A percentile compares a stretch with the other conserved stretches of the same genome.
These are phyloP conservation scores for Bisporella sp. DNA, from an alignment of 2,329 filamentous ascomycete species.

Conservation along the genomic window DNA sequence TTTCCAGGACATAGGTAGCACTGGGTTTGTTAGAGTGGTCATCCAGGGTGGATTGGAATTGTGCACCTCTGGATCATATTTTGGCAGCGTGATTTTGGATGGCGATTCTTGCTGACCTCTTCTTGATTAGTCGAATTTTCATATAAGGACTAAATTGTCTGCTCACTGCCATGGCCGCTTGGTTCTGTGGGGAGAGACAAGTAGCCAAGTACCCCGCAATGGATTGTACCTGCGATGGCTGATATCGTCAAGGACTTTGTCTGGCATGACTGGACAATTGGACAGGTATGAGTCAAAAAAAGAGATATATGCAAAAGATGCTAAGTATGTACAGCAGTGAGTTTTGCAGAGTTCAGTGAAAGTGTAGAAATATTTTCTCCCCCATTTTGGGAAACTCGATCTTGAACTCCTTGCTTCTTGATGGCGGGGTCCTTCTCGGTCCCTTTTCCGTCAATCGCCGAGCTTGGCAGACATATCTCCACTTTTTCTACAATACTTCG, in stretches of 20 bases:
- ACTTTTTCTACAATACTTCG: too few relatives aligned
- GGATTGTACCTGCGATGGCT: conserved; percentile 93
- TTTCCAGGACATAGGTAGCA: conserved; percentile 96
- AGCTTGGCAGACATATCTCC: too few relatives aligned
- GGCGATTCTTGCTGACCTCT: conserved; percentile 74
- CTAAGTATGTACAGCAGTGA: too few relatives aligned
- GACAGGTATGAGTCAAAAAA: too few relatives aligned
- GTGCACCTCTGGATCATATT: conserved; percentile 68
- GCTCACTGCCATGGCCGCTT: conserved; percentile 97
- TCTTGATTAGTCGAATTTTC: background rate
- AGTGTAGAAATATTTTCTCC: too few relatives aligned
- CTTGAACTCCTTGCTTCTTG: too few relatives aligned
- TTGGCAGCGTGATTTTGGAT: conserved; percentile 61
- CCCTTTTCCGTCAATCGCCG: too few relatives aligned
- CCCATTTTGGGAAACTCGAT: too few relatives aligned
- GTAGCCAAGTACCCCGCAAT: conserved; percentile 80
- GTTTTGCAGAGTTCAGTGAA: too few relatives aligned
- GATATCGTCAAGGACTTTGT: conserved; percentile 84
- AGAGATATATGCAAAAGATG: too few relatives aligned
- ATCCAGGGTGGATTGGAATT: background rate
- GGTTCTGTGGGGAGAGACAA: conserved; percentile 92
- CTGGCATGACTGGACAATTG: conserved; percentile 46
- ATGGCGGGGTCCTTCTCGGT: too few relatives aligned
- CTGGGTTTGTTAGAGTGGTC: conserved; percentile 33
- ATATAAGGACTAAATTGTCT: background rate